Percentiles rank a stretch among this genome's conserved stretches.
These are phyloP conservation scores for Epichloe amarillans DNA, from an alignment of 2,329 filamentous ascomycete species.

Conservation along the genomic window DNA sequence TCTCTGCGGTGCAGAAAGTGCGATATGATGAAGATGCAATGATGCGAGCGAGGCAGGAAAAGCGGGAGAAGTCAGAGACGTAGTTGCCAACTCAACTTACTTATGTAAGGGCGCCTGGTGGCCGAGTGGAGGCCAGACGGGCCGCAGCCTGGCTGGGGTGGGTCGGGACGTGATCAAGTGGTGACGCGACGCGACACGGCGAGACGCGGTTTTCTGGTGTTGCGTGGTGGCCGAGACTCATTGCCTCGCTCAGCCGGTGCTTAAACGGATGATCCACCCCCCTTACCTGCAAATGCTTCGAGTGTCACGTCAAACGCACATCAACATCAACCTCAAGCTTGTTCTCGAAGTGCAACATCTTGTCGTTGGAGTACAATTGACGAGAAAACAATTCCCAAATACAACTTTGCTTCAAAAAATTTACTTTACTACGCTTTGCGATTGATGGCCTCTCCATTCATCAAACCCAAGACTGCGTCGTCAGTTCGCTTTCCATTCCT, in stretches of 20 bases:
- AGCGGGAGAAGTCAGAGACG: conserved; percentile 1
- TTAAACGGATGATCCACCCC: no score
- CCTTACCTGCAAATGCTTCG: no score
- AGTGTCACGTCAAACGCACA: no score
- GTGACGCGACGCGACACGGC: not conserved
- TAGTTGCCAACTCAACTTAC: not conserved
- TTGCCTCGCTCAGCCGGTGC: no score
- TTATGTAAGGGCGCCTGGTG: not conserved
- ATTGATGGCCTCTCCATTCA: conserved; percentile 17
- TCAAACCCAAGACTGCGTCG: conserved; percentile 16
- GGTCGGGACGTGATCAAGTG: not conserved
- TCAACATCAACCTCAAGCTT: no score
- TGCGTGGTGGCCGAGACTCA: no score
- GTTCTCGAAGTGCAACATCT: no score
- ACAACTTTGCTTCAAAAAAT: not conserved
- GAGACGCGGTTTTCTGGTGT: not conserved
- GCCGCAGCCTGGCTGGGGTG: not conserved
- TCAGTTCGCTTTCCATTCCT: conserved; percentile 14
- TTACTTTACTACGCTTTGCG: conserved; percentile 6
- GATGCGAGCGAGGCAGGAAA: not conserved
- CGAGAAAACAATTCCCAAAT: no score
- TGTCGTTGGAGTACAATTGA: no score
- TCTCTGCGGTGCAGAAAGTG: not conserved
- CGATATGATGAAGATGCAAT: not conserved
- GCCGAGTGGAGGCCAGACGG: not conserved